phyloP scores from a whole-genome alignment of 176 grass and related monocot genomes.

The Musa troglodytarum region DNA sequence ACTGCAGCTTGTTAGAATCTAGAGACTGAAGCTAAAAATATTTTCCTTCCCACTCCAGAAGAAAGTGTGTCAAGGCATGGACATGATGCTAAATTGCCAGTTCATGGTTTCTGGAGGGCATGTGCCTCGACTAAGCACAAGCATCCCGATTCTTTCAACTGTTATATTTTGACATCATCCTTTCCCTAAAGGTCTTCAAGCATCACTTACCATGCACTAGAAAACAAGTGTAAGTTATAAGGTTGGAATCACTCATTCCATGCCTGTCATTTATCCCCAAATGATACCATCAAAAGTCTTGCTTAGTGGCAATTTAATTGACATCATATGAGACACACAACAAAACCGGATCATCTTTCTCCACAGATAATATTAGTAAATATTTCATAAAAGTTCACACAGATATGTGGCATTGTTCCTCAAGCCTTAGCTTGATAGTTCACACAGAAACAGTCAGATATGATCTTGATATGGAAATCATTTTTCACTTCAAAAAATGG shows the following conservation, averaged over 20 bases:
- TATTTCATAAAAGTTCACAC: not conserved
- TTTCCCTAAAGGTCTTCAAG: slow-evolving; percentile 1
- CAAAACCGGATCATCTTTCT: not conserved
- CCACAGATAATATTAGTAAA: not conserved
- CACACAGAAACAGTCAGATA: not conserved
- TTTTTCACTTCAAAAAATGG: too few relatives aligned
- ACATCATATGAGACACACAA: not conserved
- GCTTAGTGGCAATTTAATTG: not conserved
- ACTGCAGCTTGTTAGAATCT: too few relatives aligned
- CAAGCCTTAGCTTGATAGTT: not conserved
- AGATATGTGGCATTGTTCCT: too few relatives aligned
- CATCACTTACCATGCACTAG: not conserved
- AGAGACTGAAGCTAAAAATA: not conserved
- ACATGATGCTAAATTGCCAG: not conserved
- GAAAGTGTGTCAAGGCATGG: not conserved
- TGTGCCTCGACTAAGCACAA: not conserved
- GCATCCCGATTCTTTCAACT: not conserved
- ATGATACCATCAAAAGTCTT: not conserved
- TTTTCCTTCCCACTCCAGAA: not conserved
- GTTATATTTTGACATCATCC: not conserved
- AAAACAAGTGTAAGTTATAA: slow-evolving; percentile 14
- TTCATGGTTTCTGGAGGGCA: not conserved
- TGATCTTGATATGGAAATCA: too few relatives aligned
- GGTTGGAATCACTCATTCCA: slow-evolving; percentile 20
- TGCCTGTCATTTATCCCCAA: not conserved